These are phyloP conservation scores for Nicotiana tabacum DNA, from an alignment of 257 asterid species.

Conservation along the genomic window DNA sequence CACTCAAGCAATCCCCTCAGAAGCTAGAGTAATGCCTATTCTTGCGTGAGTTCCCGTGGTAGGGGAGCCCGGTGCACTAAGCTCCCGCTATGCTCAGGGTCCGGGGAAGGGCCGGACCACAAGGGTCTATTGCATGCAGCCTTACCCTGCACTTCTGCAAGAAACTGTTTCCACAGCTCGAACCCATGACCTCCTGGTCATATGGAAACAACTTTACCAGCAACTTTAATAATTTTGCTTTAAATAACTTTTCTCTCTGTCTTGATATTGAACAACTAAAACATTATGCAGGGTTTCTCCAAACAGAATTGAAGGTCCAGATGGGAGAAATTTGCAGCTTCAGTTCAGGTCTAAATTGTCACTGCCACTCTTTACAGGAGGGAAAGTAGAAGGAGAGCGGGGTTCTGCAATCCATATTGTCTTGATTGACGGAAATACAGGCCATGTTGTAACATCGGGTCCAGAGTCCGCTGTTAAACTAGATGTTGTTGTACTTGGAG, in stretches of 20 bases:
- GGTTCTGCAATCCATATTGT: slow-evolving; percentile 22
- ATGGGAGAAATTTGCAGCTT: slow-evolving; percentile 28
- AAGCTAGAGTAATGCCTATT: not conserved
- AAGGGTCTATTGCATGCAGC: too few relatives aligned
- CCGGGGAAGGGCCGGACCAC: too few relatives aligned
- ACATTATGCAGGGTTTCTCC: slow-evolving; percentile 19
- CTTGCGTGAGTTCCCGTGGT: not conserved
- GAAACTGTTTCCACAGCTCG: too few relatives aligned
- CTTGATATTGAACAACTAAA: not conserved
- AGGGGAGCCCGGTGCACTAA: too few relatives aligned
- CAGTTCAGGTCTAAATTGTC: slow-evolving; percentile 29
- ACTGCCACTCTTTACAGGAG: slow-evolving; percentile 30
- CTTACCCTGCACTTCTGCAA: too few relatives aligned
- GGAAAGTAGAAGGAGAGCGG: slow-evolving; percentile 26
- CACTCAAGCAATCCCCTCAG: not conserved
- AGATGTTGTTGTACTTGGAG: slow-evolving; percentile 31
- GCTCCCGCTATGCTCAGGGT: too few relatives aligned
- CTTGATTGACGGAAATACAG: slow-evolving; percentile 26
- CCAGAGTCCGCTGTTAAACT: slow-evolving; percentile 30
- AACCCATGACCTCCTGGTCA: too few relatives aligned
- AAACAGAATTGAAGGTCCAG: slow-evolving; percentile 21
- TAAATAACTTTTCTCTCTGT: not conserved
- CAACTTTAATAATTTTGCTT: not conserved
- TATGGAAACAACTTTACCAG: too few relatives aligned
- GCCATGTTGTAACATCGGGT: slow-evolving; percentile 23